phyloP scores from a whole-genome alignment of 2,329 filamentous ascomycete genomes.

The Hypocreales sp. region DNA sequence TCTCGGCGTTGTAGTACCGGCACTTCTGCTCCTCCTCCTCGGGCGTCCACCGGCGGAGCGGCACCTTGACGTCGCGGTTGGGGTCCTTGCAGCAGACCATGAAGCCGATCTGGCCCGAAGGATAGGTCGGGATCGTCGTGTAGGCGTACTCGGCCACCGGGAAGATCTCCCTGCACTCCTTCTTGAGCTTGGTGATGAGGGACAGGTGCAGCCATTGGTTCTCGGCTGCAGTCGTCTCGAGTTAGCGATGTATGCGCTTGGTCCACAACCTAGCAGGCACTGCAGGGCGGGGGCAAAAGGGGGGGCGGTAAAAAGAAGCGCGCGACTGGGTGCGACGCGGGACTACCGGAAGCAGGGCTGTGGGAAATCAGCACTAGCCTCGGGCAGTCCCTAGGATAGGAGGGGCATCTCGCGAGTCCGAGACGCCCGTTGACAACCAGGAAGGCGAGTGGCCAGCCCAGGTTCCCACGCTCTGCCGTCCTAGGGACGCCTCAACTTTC shows the following conservation, averaged over 20 bases:
- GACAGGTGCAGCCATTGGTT: conserved; percentile 98
- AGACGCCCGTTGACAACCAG: conserved; percentile 3
- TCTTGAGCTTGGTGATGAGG: conserved; percentile 89
- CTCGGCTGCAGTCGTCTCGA: conserved; percentile 48
- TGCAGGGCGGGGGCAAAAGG: too few species aligned
- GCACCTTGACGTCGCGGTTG: conserved; percentile 68
- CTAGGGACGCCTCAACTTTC: conserved; percentile 22
- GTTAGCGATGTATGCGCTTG: conserved; percentile 3
- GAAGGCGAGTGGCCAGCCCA: too few species aligned
- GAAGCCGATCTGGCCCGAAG: conserved; percentile 97
- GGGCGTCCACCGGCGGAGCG: conserved; percentile 61
- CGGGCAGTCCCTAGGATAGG: conserved; percentile 16
- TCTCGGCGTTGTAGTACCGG: conserved; percentile 94
- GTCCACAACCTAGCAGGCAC: too few species aligned
- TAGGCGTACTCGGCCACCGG: conserved; percentile 96
- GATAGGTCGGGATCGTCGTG: conserved; percentile 98
- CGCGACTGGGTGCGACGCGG: conserved; percentile 13
- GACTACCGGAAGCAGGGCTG: conserved; percentile 20
- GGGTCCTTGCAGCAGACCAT: conserved; percentile 98
- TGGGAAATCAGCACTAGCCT: conserved; percentile 24
- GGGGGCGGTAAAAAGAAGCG: too few species aligned
- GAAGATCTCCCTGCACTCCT: conserved; percentile 94
- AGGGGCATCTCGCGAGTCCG: not conserved
- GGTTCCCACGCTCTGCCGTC: too few species aligned
- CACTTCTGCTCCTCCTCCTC: conserved; percentile 90